A percentile compares a stretch with the other conserved stretches of the same genome.
phyloP scores from a whole-genome alignment of 2,329 filamentous ascomycete genomes.

The Gnomoniopsis smithogilvyi region DNA sequence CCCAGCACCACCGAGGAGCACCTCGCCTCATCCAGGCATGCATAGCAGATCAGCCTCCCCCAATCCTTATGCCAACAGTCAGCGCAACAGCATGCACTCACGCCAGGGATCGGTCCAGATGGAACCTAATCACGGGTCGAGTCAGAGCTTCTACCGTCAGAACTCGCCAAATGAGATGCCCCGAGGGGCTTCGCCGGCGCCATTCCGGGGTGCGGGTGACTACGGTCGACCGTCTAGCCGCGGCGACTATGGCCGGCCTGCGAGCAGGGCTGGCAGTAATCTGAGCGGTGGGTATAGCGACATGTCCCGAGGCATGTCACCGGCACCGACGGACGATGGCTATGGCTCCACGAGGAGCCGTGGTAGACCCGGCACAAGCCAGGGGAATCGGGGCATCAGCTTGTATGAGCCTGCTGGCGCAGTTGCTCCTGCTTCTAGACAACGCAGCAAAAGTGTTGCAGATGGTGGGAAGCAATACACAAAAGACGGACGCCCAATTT shows the following conservation, averaged over 20 bases:
- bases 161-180: conserved; percentile 48
- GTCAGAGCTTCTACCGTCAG: conserved; percentile 49
- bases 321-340: conserved; percentile 44
- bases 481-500: conserved; percentile 77
- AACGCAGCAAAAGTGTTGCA: conserved; percentile 81
- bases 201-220: conserved; percentile 37
- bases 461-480: conserved; percentile 79
- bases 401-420: conserved; percentile 50
- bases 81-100: conserved; percentile 28
- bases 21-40: conserved; percentile 60
- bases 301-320: conserved; percentile 47
- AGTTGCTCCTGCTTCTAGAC: conserved; percentile 40
- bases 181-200: conserved; percentile 45
- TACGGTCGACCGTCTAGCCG: conserved; percentile 50
- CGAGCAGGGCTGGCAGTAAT: conserved; percentile 31
- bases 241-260: conserved; percentile 32
- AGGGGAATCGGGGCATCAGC: conserved; percentile 48
- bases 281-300: conserved; percentile 18
- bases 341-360: conserved; percentile 54
- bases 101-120: conserved; percentile 33
- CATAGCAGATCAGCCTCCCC: conserved; percentile 55
- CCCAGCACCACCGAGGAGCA: conserved; percentile 63
- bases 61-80: conserved; percentile 55
- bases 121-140: conserved; percentile 43
- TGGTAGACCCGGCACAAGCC: conserved; percentile 46